phyloP scores from a whole-genome alignment of 2,329 filamentous ascomycete species.

The Trichoderma hamatum region DNA sequence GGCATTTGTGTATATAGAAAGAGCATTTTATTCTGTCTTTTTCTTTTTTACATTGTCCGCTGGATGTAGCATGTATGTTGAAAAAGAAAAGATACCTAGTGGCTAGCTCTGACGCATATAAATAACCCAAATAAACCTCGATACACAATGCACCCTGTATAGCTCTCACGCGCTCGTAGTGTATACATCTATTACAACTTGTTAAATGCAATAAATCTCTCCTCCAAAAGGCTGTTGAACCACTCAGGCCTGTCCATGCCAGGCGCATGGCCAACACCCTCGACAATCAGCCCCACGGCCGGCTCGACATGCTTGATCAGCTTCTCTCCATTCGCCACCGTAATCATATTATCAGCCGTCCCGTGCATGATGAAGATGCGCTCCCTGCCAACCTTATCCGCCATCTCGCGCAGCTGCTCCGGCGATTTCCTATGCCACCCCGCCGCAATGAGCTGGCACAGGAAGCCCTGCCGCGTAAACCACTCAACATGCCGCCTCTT shows the following conservation, averaged over 20 bases:
- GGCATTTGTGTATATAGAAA: slow-evolving; percentile 21
- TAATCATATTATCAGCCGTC: slow-evolving; percentile 76
- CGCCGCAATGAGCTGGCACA: slow-evolving; percentile 77
- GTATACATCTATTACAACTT: slow-evolving; percentile 40
- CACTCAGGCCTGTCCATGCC: slow-evolving; percentile 71
- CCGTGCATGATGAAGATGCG: slow-evolving; percentile 81
- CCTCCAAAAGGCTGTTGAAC: slow-evolving; percentile 67
- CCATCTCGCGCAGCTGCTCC: slow-evolving; percentile 65
- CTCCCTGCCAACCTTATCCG: slow-evolving; percentile 68
- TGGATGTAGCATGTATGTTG: background rate
- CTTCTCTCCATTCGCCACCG: slow-evolving; percentile 67
- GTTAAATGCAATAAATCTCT: slow-evolving; percentile 56
- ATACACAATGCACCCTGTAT: background rate
- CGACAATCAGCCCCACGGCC: slow-evolving; percentile 62
- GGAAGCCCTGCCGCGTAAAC: slow-evolving; percentile 69
- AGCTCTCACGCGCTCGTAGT: background rate
- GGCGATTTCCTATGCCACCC: slow-evolving; percentile 77
- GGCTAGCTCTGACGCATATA: background rate
- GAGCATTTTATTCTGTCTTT: background rate
- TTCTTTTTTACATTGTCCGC: background rate
- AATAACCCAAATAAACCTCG: slow-evolving; percentile 1
- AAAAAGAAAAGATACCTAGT: slow-evolving; percentile 3
- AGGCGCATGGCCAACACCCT: slow-evolving; percentile 75
- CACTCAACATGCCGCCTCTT: slow-evolving; percentile 65
- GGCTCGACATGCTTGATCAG: slow-evolving; percentile 68